These are phyloP conservation scores for Viola pubescens DNA, from an alignment of 441 rosid species.

Conservation along the genomic window DNA sequence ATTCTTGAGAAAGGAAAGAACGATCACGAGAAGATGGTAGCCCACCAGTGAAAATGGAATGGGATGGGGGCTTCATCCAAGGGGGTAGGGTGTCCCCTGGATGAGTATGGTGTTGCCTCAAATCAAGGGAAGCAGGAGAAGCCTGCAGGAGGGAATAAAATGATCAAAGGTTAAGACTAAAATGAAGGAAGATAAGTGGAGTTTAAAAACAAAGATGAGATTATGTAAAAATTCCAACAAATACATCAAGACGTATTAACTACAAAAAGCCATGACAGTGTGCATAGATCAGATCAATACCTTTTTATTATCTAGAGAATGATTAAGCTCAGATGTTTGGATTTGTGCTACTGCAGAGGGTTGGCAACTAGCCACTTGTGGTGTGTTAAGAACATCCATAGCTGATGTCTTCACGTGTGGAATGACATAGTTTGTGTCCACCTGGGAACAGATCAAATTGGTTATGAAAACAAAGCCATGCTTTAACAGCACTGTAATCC, in stretches of 20 bases:
- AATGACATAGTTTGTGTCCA: constrained; percentile 28
- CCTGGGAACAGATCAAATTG: constrained; percentile 26
- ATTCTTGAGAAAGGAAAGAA: constrained; percentile 43
- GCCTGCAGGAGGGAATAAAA: constrained; percentile 35
- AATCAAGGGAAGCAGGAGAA: constrained; percentile 38
- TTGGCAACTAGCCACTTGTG: constrained; percentile 34
- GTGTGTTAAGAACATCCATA: constrained; percentile 29
- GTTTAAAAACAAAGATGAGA: constrained; percentile 8
- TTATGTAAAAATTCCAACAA: constrained; percentile 20
- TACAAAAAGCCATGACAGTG: background rate
- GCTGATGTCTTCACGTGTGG: constrained; percentile 36
- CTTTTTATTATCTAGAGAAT: constrained; percentile 46
- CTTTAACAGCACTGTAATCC: background rate
- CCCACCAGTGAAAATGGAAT: constrained; percentile 24
- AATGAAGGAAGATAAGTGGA: constrained; percentile 6
- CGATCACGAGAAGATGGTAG: constrained; percentile 25
- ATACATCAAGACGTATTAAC: constrained; percentile 24
- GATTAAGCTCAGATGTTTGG: constrained; percentile 43
- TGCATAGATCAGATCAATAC: constrained; percentile 22
- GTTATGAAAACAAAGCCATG: background rate
- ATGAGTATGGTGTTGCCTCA: constrained; percentile 31
- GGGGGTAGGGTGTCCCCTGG: constrained; percentile 28
- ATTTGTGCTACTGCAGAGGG: constrained; percentile 30
- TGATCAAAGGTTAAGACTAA: constrained; percentile 11
- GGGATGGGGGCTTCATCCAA: constrained; percentile 36